Conservation (phyloP, 2,329 filamentous ascomycete species). For the Cryphonectria carpinicola region DNA sequence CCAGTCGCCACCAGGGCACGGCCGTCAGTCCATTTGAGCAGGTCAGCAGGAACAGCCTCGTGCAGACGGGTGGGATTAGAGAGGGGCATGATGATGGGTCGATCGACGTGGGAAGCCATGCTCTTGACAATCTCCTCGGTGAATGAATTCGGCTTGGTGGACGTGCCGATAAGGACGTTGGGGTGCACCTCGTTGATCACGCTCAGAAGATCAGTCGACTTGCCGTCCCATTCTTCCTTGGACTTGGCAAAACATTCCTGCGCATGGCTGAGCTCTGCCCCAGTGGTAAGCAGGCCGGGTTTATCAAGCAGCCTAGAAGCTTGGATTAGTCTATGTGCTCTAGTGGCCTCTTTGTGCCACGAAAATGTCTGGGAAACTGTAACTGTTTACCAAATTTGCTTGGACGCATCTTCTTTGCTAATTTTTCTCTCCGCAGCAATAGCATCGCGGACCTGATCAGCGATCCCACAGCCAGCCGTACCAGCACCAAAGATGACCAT, state of each 20-base stretch:
- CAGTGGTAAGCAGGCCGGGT: slow-evolving; percentile 71
- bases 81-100: slow-evolving; percentile 79
- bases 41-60: slow-evolving; percentile 77
- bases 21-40: slow-evolving; percentile 78
- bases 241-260: slow-evolving; percentile 71
- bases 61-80: slow-evolving; percentile 85
- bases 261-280: slow-evolving; percentile 54
- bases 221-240: slow-evolving; percentile 64
- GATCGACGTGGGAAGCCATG: slow-evolving; percentile 73
- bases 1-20: slow-evolving; percentile 81
- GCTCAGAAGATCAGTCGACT: slow-evolving; percentile 62
- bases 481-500: slow-evolving; percentile 81
- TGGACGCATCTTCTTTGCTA: slow-evolving; percentile 72
- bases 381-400: slow-evolving; percentile 72
- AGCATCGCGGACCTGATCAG: slow-evolving; percentile 80
- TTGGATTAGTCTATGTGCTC: neutral
- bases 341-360: neutral
- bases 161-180: slow-evolving; percentile 83
- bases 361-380: neutral
- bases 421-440: slow-evolving; percentile 71
- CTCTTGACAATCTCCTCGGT: slow-evolving; percentile 73
- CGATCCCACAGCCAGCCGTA: slow-evolving; percentile 82
- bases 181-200: slow-evolving; percentile 75
- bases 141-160: slow-evolving; percentile 76
- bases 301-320: slow-evolving; percentile 74